Base-by-base conservation (phyloP, 2,329 filamentous ascomycete genomes). In the Fusarium miscanthi region DNA sequence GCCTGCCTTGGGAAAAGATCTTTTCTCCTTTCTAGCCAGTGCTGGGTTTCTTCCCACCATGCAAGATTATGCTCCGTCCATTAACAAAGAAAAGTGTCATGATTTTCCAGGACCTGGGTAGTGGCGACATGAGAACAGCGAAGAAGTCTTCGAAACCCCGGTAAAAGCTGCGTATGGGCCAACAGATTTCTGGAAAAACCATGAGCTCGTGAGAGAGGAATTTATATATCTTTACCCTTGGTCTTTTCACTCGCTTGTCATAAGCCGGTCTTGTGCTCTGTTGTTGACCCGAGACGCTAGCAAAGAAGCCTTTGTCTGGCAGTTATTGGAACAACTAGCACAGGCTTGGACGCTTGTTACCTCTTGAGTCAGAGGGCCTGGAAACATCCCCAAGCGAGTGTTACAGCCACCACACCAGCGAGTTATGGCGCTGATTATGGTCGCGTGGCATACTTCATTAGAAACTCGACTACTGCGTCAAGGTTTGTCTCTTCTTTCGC, bases 401-500 rank as follows among this genome's bases (percentile, higher is more conserved):
- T 72, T 67, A 69, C 59, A 59, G 46, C 64, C 45, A 56, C 45
- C 37, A 52, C 53, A 31, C 67, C 65, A 56, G 54, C 53, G 57
- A 63, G 54, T 49, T 63, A 30, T 49, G 14, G 49, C 54, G 53
- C 51, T 43, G 46, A 53, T 76, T 63, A 78, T 70, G 76, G 94
- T 84, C 91, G 91, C 80, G 88, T 94, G 72, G 94, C 92, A 81
- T 93, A 93, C 76, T 94, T 95, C 82, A 99, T 95, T 81, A 99
- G 87, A 93, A 96, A 99, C 81, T 97, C 93, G 78, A 99, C 87
- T 58, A 99, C 96, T 11, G 95, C 96, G 80, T 99, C 95, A 74
- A 99, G 90, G 84, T 99, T 99, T 64, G 95, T 99, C 85, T 99
- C 96, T 82, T 98, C 95, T 83, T 98, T 98, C 69, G 95, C 96